These are phyloP conservation scores for Euphorbia pulcherrima DNA, from an alignment of 345 rosid genomes.

Conservation along the genomic window DNA sequence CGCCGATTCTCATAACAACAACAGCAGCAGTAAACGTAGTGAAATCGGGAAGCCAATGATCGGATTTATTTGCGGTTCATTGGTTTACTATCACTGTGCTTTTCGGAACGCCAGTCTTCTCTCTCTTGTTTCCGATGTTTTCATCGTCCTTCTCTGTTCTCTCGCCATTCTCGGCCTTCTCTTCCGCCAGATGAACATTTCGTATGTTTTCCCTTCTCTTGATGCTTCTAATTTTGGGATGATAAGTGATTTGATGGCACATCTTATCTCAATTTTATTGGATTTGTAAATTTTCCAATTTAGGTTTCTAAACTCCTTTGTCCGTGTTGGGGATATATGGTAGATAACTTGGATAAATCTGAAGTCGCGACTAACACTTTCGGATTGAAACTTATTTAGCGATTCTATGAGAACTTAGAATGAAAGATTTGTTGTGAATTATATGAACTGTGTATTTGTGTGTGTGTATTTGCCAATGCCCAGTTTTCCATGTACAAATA, in stretches of 20 bases:
- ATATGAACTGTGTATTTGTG: no score
- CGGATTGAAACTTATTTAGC: no score
- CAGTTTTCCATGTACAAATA: no score
- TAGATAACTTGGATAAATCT: no score
- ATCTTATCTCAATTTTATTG: neutral
- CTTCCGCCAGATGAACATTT: conserved; percentile 85
- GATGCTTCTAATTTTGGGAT: neutral
- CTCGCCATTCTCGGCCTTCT: conserved; percentile 99
- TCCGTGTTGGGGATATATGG: no score
- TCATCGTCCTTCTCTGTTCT: conserved; percentile 93
- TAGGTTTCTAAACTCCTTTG: no score
- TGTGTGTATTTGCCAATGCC: no score
- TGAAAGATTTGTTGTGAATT: no score
- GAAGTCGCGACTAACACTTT: no score
- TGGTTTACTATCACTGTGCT: conserved; percentile 70
- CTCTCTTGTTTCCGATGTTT: conserved; percentile 77
- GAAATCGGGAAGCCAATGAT: conserved; percentile 26
- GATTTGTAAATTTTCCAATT: neutral
- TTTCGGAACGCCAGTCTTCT: conserved; percentile 70
- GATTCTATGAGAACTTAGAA: no score
- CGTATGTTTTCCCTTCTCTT: conserved; percentile 34
- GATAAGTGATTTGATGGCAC: neutral
- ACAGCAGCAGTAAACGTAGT: conserved; percentile 2
- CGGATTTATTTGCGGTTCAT: conserved; percentile 23
- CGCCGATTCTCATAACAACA: neutral